Evolutionary conservation across 2,329 filamentous ascomycete genomes (phyloP).

Genomic region (Alternaria infectoria): DNA sequence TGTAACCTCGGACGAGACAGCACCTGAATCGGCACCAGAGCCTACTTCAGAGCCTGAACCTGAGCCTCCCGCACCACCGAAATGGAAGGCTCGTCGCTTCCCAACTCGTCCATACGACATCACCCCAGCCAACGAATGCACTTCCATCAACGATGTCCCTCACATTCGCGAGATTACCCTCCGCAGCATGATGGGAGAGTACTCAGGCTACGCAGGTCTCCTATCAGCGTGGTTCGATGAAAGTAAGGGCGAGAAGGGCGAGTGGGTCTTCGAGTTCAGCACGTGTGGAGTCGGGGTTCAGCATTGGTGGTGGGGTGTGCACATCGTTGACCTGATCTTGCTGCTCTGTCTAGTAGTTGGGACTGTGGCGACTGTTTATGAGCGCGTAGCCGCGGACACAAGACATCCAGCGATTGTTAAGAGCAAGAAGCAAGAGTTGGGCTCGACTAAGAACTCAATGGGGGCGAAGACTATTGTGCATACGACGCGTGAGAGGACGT

Average conservation of each 20-base stretch:
- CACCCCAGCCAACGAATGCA: slow-evolving; percentile 43
- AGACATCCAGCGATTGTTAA: not conserved
- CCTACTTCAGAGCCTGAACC: not conserved
- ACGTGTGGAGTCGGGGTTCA: slow-evolving; percentile 83
- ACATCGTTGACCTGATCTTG: slow-evolving; percentile 52
- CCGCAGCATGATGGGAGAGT: slow-evolving; percentile 98
- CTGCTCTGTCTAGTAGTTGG: slow-evolving; percentile 1
- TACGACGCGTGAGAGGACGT: not conserved
- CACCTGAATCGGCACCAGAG: slow-evolving; percentile 2
- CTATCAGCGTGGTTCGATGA: slow-evolving; percentile 89
- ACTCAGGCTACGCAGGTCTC: slow-evolving; percentile 87
- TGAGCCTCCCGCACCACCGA: not conserved
- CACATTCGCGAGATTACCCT: slow-evolving; percentile 89
- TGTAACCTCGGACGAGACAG: not conserved
- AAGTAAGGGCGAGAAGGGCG: slow-evolving; percentile 70
- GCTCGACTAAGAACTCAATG: not conserved
- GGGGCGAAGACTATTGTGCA: not conserved
- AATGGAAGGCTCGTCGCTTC: slow-evolving; percentile 34
- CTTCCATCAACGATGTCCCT: slow-evolving; percentile 40
- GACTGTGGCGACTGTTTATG: not conserved
- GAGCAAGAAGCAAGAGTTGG: not conserved
- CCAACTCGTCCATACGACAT: slow-evolving; percentile 27
- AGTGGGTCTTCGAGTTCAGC: slow-evolving; percentile 83
- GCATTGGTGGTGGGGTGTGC: slow-evolving; percentile 92
- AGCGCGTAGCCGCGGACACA: not conserved